Base-by-base conservation (phyloP, 306 rosid genomes). In the Cyclanthera cordifolia region DNA sequence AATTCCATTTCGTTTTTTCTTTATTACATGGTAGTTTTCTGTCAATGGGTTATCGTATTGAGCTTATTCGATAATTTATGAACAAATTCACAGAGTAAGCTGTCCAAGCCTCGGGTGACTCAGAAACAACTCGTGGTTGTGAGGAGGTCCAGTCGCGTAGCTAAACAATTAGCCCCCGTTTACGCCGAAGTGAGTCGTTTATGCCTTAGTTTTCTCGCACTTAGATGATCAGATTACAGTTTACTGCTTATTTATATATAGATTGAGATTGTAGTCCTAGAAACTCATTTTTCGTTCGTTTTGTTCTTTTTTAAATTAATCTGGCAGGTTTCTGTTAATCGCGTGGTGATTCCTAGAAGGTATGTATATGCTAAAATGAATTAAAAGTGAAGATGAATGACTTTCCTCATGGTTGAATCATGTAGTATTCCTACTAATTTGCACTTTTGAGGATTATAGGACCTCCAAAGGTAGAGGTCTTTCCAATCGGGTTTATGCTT, bases 121-220 rank as follows among this genome's bases (percentile, higher is more conserved):
- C 66, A 74, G 73, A 88, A 82, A 74, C 76, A 86, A 53, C 53
- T 75, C 2, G 87, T 86, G 21, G 81, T 45, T 2, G 87, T 91
- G 11, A 79, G 95, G 75, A 81, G 96, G 68, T 91, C 96, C 9
- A 55, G 82, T 74, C 96, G 90, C 9, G 87, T 86, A 21, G 90
- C 92, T 15, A 86, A 82, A 57, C n/a, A 56, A 57, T 83, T 86
- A 4, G 14, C 88, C 49, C 94, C 94, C 4, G 77, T 83, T 73
- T 91, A 88, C 79, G 87, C 80, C 72, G 71, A 67, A 20, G 54
- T 23, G 14, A 46, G 71, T 45, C 73, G 32, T 32, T 34, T 5
- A 11, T 52, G 47, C 17, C 56, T 17, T 7, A 8, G 19, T 51
- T 32, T 69, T 0, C 4, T 24, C 17, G 46, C 11, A 3, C n/a